Evolutionary conservation across 1,284 basidiomycete species (phyloP).

Genomic region (Ustilago loliicola): DNA sequence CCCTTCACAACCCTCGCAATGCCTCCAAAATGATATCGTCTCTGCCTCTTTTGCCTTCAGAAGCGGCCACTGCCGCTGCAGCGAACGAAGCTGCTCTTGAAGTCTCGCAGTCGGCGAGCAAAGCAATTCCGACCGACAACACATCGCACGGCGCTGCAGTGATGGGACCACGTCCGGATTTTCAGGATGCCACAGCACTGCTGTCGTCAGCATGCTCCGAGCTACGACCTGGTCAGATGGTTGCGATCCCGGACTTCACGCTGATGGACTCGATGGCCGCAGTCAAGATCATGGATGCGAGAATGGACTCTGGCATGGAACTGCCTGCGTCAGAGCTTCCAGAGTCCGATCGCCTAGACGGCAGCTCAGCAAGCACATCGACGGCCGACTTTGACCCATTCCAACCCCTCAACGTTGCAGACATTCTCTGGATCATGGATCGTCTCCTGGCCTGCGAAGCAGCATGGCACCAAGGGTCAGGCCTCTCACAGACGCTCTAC

Average conservation of each 20-base stretch:
- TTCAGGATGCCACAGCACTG: conserved; percentile 36
- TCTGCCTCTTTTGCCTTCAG: not conserved
- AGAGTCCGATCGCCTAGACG: conserved; percentile 71
- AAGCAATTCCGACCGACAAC: not conserved
- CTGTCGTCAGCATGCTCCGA: conserved; percentile 34
- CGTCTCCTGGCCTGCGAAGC: conserved; percentile 84
- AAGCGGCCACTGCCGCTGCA: not conserved
- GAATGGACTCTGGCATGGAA: conserved; percentile 85
- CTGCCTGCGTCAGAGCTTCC: conserved; percentile 55
- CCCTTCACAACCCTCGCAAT: not conserved
- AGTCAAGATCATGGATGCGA: conserved; percentile 88
- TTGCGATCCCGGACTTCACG: conserved; percentile 80
- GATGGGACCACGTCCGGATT: conserved; percentile 9
- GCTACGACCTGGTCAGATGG: conserved; percentile 74
- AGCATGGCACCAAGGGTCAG: conserved; percentile 86
- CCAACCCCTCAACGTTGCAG: conserved; percentile 77
- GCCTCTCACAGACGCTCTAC: conserved; percentile 86
- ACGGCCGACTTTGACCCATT: conserved; percentile 77
- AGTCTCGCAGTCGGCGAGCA: not conserved
- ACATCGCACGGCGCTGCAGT: not conserved
- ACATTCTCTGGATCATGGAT: conserved; percentile 89
- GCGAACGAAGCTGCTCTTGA: not conserved
- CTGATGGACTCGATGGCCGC: conserved; percentile 90
- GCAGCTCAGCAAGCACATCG: conserved; percentile 55
- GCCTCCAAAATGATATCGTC: not conserved